Evolutionary conservation across 2,329 filamentous ascomycete species (phyloP), one percentile per base, ranked within the genome.

Genomic region (Cephalotrichum gorgonifer): DNA sequence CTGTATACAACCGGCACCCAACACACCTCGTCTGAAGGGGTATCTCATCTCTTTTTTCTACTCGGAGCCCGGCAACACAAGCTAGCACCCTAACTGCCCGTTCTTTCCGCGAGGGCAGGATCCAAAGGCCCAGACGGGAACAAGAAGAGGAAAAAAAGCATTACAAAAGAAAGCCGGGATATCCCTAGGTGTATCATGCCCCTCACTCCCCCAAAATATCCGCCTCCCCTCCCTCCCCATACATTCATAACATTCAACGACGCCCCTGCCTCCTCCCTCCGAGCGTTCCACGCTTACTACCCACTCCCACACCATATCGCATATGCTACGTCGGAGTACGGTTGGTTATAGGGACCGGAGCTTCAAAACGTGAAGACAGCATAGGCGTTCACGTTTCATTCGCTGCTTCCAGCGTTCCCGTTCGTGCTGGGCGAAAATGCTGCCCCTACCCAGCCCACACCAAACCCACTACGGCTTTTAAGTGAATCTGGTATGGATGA

Each of bases 401-500:
- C 30, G 30, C 30, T 15, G 11, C 11, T 15, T 31, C 30, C 15
- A 15, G 11, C 11, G 30, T 31, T 14, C 12, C 30, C 15, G 30
- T 15, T 31, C 30, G 30, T 31, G 5, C 11, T 31, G 15, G 30
- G 30, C 30, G n/a, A n/a, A n/a, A n/a, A n/a, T n/a, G n/a, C n/a
- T n/a, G n/a, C n/a, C n/a, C n/a, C n/a, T 33, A 15, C 30, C n/a
- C 30, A 33, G 30, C 30, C 30, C 12, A 33, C 30, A 15, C 30
- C n/a, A 33, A 15, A 33, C n/a, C 8, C 30, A 15, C 30, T n/a
- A n/a, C 30, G 30, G 41, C 49, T 50, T 43, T 68, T 76, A 96
- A 60, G 88, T 90, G 68, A 97, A 95, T 70, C 95, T 97, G 62
- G 88, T 93, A 70, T 97, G 91, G 63, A 98, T 97, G 60, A 98